phyloP scores from a whole-genome alignment of 1,139 yeast species.

The Suhomyces anneliseae region DNA sequence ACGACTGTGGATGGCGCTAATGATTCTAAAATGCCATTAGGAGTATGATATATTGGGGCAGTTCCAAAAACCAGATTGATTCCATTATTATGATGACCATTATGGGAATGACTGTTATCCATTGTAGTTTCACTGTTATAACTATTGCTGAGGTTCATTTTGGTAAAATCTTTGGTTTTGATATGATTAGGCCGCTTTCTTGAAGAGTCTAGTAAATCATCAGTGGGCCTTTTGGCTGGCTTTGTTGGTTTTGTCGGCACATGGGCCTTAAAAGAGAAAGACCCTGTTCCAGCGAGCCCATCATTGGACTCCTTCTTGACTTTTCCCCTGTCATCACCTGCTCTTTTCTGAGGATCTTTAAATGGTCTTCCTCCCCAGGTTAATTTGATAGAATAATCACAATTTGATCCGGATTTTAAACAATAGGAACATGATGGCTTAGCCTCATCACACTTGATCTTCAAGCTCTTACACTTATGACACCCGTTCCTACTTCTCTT shows the following conservation, averaged over 20 bases:
- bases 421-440: constrained; percentile 70
- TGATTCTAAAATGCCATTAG: not conserved
- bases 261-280: too few relatives aligned
- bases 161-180: too few relatives aligned
- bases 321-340: not conserved
- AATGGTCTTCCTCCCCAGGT: constrained; percentile 82
- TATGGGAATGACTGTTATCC: too few relatives aligned
- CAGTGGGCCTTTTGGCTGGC: too few relatives aligned
- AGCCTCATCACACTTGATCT: constrained; percentile 72
- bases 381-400: constrained; percentile 67
- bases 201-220: too few relatives aligned
- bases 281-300: too few relatives aligned
- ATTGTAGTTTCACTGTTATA: too few relatives aligned
- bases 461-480: constrained; percentile 64
- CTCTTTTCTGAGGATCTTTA: constrained; percentile 36
- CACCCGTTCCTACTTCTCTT: constrained; percentile 53
- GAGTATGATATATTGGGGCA: not conserved
- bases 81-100: too few relatives aligned
- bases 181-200: too few relatives aligned
- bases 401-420: constrained; percentile 40
- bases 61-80: too few relatives aligned
- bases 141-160: too few relatives aligned
- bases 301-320: not conserved
- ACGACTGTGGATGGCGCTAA: not conserved
- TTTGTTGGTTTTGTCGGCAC: too few relatives aligned